Base-by-base conservation (phyloP, 75 land plant species). In the Larix kaempferi region DNA sequence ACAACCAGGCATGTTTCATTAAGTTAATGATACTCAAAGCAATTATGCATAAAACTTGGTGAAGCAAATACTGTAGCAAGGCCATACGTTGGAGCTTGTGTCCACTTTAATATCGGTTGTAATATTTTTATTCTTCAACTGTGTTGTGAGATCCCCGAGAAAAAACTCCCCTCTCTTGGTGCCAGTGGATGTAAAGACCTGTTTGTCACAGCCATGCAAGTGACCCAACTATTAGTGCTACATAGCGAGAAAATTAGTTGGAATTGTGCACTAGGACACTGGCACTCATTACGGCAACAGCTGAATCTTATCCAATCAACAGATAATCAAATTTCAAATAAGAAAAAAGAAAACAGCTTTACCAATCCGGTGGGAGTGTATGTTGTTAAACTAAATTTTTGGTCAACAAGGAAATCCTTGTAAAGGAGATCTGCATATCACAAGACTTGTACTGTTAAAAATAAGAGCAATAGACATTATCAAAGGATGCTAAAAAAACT, bases 41-140 rank as follows among this genome's bases (percentile, higher is more conserved):
- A 60, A 21, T 21, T 22, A 21, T 49, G 54, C 54, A 10, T 49
- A 10, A 49, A 49, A 10, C 54, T 49, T 49, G 10, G 12, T 10
- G 54, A 49, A 49, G 11, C 12, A 49, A 49, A 8, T 49, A 49
- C 12, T 49, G 54, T 49, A n/a, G 44, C 6, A 69, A 7, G 10
- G 13, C 74, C 75, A 74, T 88, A 94, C 97, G 71, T 87, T 92
- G 62, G 92, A 88, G 79, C 76, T 81, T 55, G 97, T 89, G 78
- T 91, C 92, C 7, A 92, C 91, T 90, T 92, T 94, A 57, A 94
- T 35, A 76, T 94, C 95, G 72, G 92, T 82, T 19, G 97, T 94
- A 57, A 92, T 44, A 56, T 94, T 94, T 57, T 90, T 85, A 71
- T 87, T 83, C 87, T 87, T 88, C 49, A 94, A 65, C 76, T 92